Percentiles rank a stretch among this genome's conserved stretches.
Evolutionary conservation across 768 basidiomycete species (phyloP).

Genomic region (Boletus pseudo-olivaceus): DNA sequence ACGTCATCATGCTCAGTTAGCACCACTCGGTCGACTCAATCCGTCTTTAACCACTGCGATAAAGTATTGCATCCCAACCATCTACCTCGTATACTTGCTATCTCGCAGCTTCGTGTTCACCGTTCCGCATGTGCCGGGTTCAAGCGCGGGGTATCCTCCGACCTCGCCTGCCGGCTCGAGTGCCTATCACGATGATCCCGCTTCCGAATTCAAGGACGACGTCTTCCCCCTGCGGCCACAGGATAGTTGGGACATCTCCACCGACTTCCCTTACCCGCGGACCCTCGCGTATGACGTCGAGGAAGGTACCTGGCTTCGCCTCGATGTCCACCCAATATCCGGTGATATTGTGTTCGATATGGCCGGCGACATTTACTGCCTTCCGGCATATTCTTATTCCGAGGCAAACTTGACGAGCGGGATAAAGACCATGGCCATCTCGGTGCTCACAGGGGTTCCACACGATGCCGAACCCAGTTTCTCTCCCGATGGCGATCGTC

Average conservation of each 20-base stretch:
- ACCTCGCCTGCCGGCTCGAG: not conserved
- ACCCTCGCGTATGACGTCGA: constrained; percentile 61
- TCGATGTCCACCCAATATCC: constrained; percentile 66
- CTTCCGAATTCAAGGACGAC: constrained; percentile 47
- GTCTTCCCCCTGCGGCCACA: constrained; percentile 60
- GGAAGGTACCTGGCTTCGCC: constrained; percentile 73
- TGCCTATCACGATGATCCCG: constrained; percentile 30
- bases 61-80: constrained; percentile 17
- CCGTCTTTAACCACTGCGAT: constrained; percentile 9
- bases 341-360: constrained; percentile 77
- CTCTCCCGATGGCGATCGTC: constrained; percentile 57
- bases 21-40: not conserved
- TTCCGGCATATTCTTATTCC: constrained; percentile 44
- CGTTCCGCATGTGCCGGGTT: not conserved
- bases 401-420: constrained; percentile 24
- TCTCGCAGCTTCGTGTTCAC: constrained; percentile 7
- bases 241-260: constrained; percentile 68
- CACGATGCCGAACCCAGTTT: constrained; percentile 72
- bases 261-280: constrained; percentile 69
- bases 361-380: constrained; percentile 70
- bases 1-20: not conserved
- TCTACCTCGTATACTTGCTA: constrained; percentile 20
- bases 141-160: not conserved
- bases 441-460: constrained; percentile 61
- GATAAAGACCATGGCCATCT: constrained; percentile 44